phyloP scores from a whole-genome alignment of 176 grass and related monocot genomes.

The Paspalum notatum region DNA sequence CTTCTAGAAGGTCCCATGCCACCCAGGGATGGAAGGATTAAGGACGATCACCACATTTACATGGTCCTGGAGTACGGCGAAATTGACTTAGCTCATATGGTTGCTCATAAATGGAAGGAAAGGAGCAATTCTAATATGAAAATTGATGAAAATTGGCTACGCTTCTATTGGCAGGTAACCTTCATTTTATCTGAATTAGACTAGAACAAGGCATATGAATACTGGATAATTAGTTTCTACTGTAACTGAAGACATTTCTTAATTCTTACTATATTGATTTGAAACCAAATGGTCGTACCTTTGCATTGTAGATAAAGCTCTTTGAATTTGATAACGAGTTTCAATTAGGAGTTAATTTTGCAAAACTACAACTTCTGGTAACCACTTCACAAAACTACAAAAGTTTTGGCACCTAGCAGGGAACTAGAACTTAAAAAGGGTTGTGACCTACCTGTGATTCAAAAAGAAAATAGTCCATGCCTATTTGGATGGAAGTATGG shows the following conservation, averaged over 20 bases:
- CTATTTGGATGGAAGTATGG: too few relatives aligned
- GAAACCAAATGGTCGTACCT: neutral
- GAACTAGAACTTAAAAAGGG: too few relatives aligned
- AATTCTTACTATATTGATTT: constrained; percentile 14
- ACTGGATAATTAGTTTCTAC: constrained; percentile 8
- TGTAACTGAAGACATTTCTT: constrained; percentile 23
- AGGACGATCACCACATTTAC: constrained; percentile 84
- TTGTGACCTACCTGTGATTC: too few relatives aligned
- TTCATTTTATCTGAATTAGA: constrained; percentile 21
- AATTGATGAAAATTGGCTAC: constrained; percentile 95
- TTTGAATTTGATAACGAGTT: neutral
- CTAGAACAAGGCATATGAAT: constrained; percentile 25
- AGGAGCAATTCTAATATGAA: constrained; percentile 45
- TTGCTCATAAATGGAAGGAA: constrained; percentile 88
- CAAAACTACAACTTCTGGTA: too few relatives aligned
- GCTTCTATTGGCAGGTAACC: constrained; percentile 98
- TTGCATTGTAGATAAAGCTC: neutral
- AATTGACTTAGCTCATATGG: constrained; percentile 96
- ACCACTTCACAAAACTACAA: too few relatives aligned
- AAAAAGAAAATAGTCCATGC: too few relatives aligned
- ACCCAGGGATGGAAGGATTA: constrained; percentile 77
- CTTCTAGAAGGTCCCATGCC: constrained; percentile 55
- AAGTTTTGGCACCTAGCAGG: too few relatives aligned
- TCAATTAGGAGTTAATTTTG: too few relatives aligned
- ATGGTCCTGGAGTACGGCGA: constrained; percentile 99